These are phyloP conservation scores for Boletus fagicola DNA, from an alignment of 768 basidiomycete species.

Conservation along the genomic window DNA sequence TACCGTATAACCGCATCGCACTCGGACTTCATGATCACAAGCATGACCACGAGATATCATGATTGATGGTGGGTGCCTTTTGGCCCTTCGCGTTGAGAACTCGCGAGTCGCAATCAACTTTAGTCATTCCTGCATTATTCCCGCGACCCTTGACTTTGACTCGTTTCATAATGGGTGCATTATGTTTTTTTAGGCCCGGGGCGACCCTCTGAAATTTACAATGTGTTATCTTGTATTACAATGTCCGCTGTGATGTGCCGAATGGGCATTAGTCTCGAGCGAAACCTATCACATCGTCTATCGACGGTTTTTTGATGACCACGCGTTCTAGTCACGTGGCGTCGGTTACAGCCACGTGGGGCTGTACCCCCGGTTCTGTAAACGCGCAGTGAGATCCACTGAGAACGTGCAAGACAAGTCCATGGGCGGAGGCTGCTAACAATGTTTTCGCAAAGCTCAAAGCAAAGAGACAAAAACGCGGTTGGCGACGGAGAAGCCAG, in stretches of 20 bases:
- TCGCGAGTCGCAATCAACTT: background rate
- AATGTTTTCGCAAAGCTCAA: slow-evolving; percentile 33
- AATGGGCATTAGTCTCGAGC: background rate
- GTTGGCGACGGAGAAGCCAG: slow-evolving; percentile 40
- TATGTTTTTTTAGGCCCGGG: background rate
- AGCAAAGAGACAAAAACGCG: slow-evolving; percentile 28
- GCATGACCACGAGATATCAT: background rate
- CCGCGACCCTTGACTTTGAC: background rate
- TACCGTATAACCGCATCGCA: slow-evolving; percentile 10
- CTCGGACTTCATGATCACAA: background rate
- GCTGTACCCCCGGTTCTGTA: background rate
- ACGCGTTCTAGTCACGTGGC: slow-evolving; percentile 22
- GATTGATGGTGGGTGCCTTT: background rate
- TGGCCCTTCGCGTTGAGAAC: background rate
- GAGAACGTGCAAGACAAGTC: slow-evolving; percentile 6
- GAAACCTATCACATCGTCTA: no score
- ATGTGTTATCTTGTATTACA: slow-evolving; percentile 13
- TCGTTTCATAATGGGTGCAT: background rate
- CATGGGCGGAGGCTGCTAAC: slow-evolving; percentile 20
- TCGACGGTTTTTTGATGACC: no score
- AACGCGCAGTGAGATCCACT: background rate
- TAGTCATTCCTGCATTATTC: background rate
- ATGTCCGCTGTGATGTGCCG: slow-evolving; percentile 8
- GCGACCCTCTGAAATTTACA: slow-evolving; percentile 13
- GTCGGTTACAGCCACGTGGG: slow-evolving; percentile 7